Conservation (phyloP, 129 eudicot genomes). For the Logfia minima region DNA sequence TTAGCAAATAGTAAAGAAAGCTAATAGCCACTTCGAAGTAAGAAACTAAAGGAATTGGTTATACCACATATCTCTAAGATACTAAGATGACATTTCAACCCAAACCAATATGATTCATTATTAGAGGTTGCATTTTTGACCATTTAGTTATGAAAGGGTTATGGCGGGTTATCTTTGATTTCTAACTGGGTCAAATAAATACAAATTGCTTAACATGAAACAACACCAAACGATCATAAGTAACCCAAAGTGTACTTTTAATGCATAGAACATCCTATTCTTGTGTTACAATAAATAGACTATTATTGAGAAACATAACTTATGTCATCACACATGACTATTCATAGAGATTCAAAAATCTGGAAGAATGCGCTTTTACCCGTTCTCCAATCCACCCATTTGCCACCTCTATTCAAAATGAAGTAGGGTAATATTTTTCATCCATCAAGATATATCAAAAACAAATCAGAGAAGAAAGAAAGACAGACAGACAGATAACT, state of each 20-base stretch:
- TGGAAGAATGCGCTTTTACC: not conserved
- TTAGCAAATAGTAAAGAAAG: not conserved
- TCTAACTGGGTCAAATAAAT: not conserved
- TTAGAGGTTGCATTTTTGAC: not conserved
- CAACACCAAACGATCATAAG: not conserved
- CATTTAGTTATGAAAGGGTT: not conserved
- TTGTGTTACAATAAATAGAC: not conserved
- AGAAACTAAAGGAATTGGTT: not conserved
- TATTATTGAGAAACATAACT: not conserved
- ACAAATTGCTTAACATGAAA: not conserved
- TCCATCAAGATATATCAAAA: not conserved
- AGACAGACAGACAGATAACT: slow-evolving; percentile 33
- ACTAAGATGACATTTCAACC: not conserved
- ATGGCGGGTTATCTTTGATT: not conserved
- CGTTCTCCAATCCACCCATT: not conserved
- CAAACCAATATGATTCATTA: not conserved
- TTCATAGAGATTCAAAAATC: too few species aligned
- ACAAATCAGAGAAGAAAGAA: not conserved
- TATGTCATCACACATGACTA: not conserved
- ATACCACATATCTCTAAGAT: not conserved
- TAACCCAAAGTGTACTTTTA: not conserved
- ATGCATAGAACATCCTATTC: not conserved
- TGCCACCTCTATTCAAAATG: slow-evolving; percentile 8
- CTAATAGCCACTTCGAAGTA: not conserved
- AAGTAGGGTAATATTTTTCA: slow-evolving; percentile 8